Evolutionary conservation across 768 basidiomycete species (phyloP).

Genomic region (Russula sp.): DNA sequence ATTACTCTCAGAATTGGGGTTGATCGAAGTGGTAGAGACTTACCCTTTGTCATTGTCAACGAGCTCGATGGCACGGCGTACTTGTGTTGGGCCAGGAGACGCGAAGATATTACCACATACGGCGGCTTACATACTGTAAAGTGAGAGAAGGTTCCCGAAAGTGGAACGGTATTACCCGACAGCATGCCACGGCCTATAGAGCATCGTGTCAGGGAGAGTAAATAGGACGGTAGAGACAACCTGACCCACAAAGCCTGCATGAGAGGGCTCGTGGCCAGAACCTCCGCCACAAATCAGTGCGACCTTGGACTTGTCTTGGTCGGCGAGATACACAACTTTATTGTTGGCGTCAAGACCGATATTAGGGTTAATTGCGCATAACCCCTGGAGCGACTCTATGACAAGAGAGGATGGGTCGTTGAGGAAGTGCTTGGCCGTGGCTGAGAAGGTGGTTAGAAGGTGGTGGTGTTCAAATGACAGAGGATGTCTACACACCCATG

Average conservation of each 20-base stretch:
- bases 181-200: slow-evolving; percentile 69
- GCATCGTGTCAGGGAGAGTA: neutral
- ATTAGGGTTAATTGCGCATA: slow-evolving; percentile 67
- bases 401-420: slow-evolving; percentile 71
- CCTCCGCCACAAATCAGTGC: slow-evolving; percentile 82
- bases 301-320: slow-evolving; percentile 62
- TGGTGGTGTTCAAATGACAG: neutral
- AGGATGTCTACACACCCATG: slow-evolving; percentile 12
- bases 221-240: slow-evolving; percentile 1
- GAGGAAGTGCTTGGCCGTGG: slow-evolving; percentile 65
- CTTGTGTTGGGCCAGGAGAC: slow-evolving; percentile 83
- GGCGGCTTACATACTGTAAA: slow-evolving; percentile 51
- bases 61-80: slow-evolving; percentile 75
- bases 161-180: slow-evolving; percentile 46
- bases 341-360: slow-evolving; percentile 66
- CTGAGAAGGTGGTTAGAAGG: slow-evolving; percentile 23
- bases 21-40: slow-evolving; percentile 26
- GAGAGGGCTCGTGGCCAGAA: slow-evolving; percentile 88
- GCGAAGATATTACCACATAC: slow-evolving; percentile 91
- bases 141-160: slow-evolving; percentile 6
- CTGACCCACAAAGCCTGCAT: slow-evolving; percentile 85
- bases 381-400: slow-evolving; percentile 71
- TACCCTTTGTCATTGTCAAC: slow-evolving; percentile 71
- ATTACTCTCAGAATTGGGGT: neutral
- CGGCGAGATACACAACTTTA: slow-evolving; percentile 65